These are phyloP conservation scores for Chlorophyllum brunneum DNA, from an alignment of 768 basidiomycete species.

Conservation along the genomic window DNA sequence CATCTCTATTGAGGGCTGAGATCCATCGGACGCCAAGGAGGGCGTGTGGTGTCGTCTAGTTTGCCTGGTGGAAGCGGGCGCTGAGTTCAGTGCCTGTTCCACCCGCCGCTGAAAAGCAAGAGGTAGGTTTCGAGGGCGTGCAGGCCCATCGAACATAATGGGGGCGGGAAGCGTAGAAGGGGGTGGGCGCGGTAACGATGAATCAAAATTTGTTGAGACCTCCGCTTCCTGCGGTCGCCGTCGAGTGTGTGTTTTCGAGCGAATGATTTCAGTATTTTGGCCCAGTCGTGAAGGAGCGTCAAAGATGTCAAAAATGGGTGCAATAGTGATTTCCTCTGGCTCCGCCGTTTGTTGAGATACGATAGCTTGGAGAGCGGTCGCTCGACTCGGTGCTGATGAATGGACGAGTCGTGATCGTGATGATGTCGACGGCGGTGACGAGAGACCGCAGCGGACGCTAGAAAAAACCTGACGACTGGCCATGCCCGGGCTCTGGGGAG, in stretches of 20 bases:
- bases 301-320: constrained; percentile 47
- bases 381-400: constrained; percentile 21
- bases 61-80: constrained; percentile 18
- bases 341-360: constrained; percentile 16
- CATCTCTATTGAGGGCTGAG: constrained; percentile 30
- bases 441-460: constrained; percentile 15
- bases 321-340: constrained; percentile 23
- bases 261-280: constrained; percentile 27
- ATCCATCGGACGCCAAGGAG: constrained; percentile 18
- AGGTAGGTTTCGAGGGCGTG: constrained; percentile 27
- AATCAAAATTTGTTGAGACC: constrained; percentile 10
- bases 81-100: constrained; percentile 14
- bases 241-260: constrained; percentile 11
- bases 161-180: constrained; percentile 39
- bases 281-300: constrained; percentile 41
- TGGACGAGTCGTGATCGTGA: constrained; percentile 21
- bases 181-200: constrained; percentile 18
- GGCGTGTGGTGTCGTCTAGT: constrained; percentile 18
- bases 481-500: constrained; percentile 11
- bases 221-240: constrained; percentile 3
- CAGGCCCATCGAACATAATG: constrained; percentile 47
- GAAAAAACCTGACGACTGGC: constrained; percentile 18
- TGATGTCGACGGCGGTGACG: constrained; percentile 19
- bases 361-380: constrained; percentile 18
- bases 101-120: constrained; percentile 22